Conservation (phyloP, 192 early-diverging fungal species). For the Umbelopsis sp. region DNA sequence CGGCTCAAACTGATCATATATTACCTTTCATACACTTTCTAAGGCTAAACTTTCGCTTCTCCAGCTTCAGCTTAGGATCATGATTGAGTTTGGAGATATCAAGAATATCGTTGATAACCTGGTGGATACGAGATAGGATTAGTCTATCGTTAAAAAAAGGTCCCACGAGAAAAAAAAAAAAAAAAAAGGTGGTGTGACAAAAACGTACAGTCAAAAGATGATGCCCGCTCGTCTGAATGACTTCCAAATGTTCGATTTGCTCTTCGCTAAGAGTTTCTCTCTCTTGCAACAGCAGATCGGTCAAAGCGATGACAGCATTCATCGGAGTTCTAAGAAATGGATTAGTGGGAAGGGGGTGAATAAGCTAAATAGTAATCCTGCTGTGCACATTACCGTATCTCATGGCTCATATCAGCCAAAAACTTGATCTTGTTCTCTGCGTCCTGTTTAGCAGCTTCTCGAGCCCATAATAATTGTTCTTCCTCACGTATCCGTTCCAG, state of each 20-base stretch:
- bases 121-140: not conserved
- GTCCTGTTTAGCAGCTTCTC: constrained; percentile 48
- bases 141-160: too few species aligned
- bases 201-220: constrained; percentile 53
- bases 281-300: constrained; percentile 51
- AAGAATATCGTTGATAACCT: constrained; percentile 59
- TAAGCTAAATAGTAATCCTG: too few species aligned
- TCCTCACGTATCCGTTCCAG: constrained; percentile 42
- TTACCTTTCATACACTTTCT: constrained; percentile 59
- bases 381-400: constrained; percentile 45
- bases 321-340: constrained; percentile 47
- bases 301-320: constrained; percentile 58
- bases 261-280: constrained; percentile 46
- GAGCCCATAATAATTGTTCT: constrained; percentile 40
- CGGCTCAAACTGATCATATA: not conserved
- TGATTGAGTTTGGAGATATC: constrained; percentile 59
- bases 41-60: constrained; percentile 48
- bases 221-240: constrained; percentile 58
- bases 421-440: constrained; percentile 59
- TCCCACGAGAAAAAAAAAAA: too few species aligned
- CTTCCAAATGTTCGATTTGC: constrained; percentile 52
- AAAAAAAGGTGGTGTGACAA: not conserved
- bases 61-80: constrained; percentile 53
- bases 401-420: constrained; percentile 58
- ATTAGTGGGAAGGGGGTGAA: too few species aligned